Conservation (phyloP, 1,139 yeast species). For the Wickerhamomyces sp. region DNA sequence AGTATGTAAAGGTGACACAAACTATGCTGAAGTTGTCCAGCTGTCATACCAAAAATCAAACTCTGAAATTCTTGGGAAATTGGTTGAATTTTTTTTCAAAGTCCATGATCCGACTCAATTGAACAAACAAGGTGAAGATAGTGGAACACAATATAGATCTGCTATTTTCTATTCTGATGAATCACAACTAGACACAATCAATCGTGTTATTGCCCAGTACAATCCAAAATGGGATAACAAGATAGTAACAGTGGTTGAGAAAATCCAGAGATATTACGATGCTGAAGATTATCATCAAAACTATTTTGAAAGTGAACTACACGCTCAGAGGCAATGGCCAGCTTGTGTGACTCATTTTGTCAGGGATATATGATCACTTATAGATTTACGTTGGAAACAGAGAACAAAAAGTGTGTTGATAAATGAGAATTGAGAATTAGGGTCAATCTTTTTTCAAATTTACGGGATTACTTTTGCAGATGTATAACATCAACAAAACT, state of each 20-base stretch:
- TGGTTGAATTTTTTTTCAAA: constrained; percentile 79
- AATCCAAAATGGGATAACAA: constrained; percentile 53
- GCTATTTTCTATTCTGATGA: constrained; percentile 61
- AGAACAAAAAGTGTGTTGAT: too few species aligned
- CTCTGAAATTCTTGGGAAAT: constrained; percentile 45
- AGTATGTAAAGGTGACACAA: constrained; percentile 69
- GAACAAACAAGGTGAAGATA: constrained; percentile 70
- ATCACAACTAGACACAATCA: constrained; percentile 40
- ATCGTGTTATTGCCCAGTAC: constrained; percentile 33
- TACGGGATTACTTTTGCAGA: too few species aligned
- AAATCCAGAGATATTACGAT: constrained; percentile 70
- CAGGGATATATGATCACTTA: constrained; percentile 31
- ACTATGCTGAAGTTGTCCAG: constrained; percentile 71
- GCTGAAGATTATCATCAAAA: constrained; percentile 91
- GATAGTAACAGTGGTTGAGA: constrained; percentile 65
- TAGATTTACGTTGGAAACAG: too few species aligned
- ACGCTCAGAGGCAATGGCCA: constrained; percentile 74
- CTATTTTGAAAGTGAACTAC: constrained; percentile 43
- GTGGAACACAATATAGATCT: constrained; percentile 77
- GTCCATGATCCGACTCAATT: constrained; percentile 78
- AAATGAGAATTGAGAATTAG: too few species aligned
- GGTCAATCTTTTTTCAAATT: too few species aligned
- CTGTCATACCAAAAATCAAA: constrained; percentile 66
- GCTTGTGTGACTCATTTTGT: constrained; percentile 82
- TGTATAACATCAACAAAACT: too few species aligned